Base-by-base conservation (phyloP, 1,139 yeast genomes). In the Geotrichum phurueaensis region DNA sequence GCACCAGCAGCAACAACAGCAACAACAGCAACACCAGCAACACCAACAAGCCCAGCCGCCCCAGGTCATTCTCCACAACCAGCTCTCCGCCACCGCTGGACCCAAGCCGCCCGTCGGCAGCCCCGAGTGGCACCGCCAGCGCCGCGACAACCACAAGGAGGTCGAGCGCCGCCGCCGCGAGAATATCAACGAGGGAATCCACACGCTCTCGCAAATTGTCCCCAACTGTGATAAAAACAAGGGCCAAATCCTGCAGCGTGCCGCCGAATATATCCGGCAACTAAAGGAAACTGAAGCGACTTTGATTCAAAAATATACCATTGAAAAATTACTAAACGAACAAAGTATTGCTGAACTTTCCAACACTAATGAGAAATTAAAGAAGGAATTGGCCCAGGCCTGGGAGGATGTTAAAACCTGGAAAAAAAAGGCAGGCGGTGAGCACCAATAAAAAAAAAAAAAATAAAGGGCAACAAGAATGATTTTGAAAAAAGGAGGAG, bases 121-220 rank as follows among this genome's bases (percentile, higher is more conserved):
- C 23, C 95, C 87, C 36, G 97, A 89, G 73, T 91, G 97, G 96
- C 92, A 87, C 71, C 83, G 83, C 67, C 83, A 84, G 71, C 84
- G 97, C 68, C 86, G 89, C 69, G 89, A 89, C 68, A 92, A 90
- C 74, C 99, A 94, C 78, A 94, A 94, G 75, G 99, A 95, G 76
- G 99, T 94, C 36, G 99, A 94, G 77, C 83, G 97, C 71, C 85
- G 98, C 69, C 86, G 99, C 72, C 84, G 99, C 70, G 97, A 94
- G 72, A 85, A 87, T 57, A 94, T 94, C 72, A 94, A 92, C 75
- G 80, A 82, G 58, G 98, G 98, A 13, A 92, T 94, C 71, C 86
- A 86, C 69, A 91, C 86, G 69, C 81, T 94, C 68, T 89, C 96
- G 50, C 83, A 84, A 55, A 78, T 89, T 62, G 85, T 94, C 60